Conservation (phyloP, 306 rosid species). For the Cicer chorassanicum region DNA sequence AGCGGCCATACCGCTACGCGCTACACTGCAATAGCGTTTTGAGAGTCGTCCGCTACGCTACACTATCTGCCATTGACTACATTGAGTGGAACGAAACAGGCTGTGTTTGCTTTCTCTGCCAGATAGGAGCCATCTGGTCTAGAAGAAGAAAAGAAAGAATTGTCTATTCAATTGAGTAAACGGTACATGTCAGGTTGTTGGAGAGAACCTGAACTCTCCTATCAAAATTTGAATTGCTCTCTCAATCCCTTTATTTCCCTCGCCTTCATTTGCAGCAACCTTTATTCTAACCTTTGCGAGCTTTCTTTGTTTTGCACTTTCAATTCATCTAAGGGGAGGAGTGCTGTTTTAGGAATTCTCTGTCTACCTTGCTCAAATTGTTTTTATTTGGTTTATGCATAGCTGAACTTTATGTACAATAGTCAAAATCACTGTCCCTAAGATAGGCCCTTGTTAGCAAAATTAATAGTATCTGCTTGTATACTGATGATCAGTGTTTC, state of each 20-base stretch:
- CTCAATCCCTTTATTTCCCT: background rate
- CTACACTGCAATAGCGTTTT: too few species aligned
- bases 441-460: slow-evolving; percentile 6
- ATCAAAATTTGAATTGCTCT: background rate
- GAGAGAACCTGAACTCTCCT: background rate
- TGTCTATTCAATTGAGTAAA: slow-evolving; percentile 2
- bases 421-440: slow-evolving; percentile 24
- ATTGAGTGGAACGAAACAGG: slow-evolving; percentile 20
- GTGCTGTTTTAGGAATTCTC: slow-evolving; percentile 10
- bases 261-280: background rate
- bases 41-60: too few species aligned
- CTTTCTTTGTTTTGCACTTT: background rate
- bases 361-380: slow-evolving; percentile 36
- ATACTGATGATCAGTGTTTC: slow-evolving; percentile 1
- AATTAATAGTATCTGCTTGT: slow-evolving; percentile 9
- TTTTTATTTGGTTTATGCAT: slow-evolving; percentile 21
- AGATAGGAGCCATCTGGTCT: slow-evolving; percentile 1
- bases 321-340: slow-evolving; percentile 27
- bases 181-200: slow-evolving; percentile 3
- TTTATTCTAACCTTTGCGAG: background rate
- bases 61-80: background rate
- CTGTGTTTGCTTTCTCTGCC: slow-evolving; percentile 34
- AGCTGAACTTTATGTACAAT: slow-evolving; percentile 15
- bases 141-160: background rate
- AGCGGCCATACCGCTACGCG: too few species aligned